Evolutionary conservation across 257 asterid genomes (phyloP).

Genomic region (Euphrasia confusa): DNA sequence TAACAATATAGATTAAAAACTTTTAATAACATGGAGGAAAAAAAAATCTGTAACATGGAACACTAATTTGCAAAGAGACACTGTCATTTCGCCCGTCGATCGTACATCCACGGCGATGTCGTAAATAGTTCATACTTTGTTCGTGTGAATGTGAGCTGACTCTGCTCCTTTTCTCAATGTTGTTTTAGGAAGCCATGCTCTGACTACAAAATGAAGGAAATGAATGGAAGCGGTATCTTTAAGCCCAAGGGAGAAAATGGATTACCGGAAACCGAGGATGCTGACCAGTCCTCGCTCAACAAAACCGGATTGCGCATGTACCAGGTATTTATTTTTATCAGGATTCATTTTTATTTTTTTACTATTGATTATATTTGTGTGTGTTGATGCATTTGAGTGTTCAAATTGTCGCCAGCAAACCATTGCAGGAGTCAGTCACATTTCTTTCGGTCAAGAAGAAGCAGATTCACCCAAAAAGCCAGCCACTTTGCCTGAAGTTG

Average conservation of each 20-base stretch:
- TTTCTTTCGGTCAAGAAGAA: slow-evolving; percentile 88
- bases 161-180: not conserved
- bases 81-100: too few species aligned
- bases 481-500: slow-evolving; percentile 71
- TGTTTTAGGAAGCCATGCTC: slow-evolving; percentile 91
- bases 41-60: too few species aligned
- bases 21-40: too few species aligned
- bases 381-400: not conserved
- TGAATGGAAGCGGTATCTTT: slow-evolving; percentile 96
- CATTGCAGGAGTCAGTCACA: slow-evolving; percentile 75
- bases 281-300: slow-evolving; percentile 39
- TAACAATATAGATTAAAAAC: too few species aligned
- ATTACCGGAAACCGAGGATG: slow-evolving; percentile 50
- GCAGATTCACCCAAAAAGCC: slow-evolving; percentile 84
- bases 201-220: slow-evolving; percentile 85
- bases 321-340: slow-evolving; percentile 47
- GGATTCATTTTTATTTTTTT: not conserved
- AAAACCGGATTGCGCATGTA: slow-evolving; percentile 89
- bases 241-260: slow-evolving; percentile 65
- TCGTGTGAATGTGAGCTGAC: too few species aligned
- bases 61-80: too few species aligned
- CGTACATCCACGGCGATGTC: too few species aligned
- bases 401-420: slow-evolving; percentile 45
- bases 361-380: too few species aligned
- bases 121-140: not conserved